These are phyloP conservation scores for Lentithecium fluviatile DNA, from an alignment of 495 filamentous ascomycete species.

Conservation along the genomic window DNA sequence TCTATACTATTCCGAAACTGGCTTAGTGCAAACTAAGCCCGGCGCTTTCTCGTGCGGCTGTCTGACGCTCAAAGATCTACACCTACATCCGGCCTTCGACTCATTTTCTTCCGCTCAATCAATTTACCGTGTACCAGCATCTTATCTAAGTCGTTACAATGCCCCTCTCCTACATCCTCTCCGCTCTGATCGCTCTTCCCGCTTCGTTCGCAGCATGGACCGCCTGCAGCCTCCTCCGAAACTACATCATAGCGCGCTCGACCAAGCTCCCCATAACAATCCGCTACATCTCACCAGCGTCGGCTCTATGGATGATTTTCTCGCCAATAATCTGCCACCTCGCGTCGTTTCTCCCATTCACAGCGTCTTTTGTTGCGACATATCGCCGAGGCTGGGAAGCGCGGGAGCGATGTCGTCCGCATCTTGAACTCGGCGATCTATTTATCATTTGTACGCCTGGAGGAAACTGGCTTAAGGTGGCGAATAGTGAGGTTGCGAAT, in stretches of 20 bases:
- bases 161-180: background rate
- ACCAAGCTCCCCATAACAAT: conserved; percentile 8
- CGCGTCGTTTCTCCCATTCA: conserved; percentile 35
- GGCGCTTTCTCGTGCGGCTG: no score
- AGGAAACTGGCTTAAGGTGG: conserved; percentile 45
- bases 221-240: background rate
- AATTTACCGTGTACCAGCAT: background rate
- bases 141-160: background rate
- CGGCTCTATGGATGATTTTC: conserved; percentile 16
- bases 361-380: conserved; percentile 23
- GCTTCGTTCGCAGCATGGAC: background rate
- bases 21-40: no score
- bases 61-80: no score
- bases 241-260: conserved; percentile 5
- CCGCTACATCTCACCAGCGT: background rate
- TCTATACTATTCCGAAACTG: no score
- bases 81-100: no score
- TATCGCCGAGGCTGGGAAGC: conserved; percentile 44
- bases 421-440: conserved; percentile 46
- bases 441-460: conserved; percentile 49
- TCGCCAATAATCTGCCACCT: conserved; percentile 3
- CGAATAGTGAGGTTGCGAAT: conserved; percentile 44
- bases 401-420: conserved; percentile 43
- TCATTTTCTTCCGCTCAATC: background rate
- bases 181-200: background rate